These are phyloP conservation scores for Aschersonia sp. DNA, from an alignment of 2,329 filamentous ascomycete genomes.

Conservation along the genomic window DNA sequence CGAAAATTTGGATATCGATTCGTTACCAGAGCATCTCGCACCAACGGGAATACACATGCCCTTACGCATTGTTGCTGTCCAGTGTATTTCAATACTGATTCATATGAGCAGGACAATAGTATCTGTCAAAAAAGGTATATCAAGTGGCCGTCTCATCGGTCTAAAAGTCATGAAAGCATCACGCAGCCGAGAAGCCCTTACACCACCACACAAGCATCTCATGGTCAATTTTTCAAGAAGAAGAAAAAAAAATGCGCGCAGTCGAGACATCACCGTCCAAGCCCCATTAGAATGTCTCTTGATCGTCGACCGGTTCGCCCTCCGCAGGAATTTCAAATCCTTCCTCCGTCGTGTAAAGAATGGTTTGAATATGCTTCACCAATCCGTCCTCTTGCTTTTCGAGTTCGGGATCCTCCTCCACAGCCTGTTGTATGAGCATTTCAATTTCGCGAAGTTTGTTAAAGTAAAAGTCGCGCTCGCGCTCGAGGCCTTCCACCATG, in stretches of 20 bases:
- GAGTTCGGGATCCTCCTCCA: slow-evolving; percentile 82
- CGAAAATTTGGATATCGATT: background rate
- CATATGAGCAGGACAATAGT: slow-evolving; percentile 1
- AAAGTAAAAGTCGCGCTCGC: slow-evolving; percentile 98
- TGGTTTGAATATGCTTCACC: slow-evolving; percentile 90
- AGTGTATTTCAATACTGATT: slow-evolving; percentile 1
- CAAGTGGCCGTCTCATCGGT: background rate
- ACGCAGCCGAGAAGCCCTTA: background rate
- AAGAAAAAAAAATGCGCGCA: too few species aligned
- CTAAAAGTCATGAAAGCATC: slow-evolving; percentile 3
- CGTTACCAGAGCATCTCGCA: background rate
- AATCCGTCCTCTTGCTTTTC: slow-evolving; percentile 89
- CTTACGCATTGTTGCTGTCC: background rate
- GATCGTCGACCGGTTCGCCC: slow-evolving; percentile 55
- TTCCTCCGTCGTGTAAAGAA: slow-evolving; percentile 93
- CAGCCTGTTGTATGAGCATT: slow-evolving; percentile 79
- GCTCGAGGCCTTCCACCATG: slow-evolving; percentile 85
- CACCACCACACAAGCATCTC: too few species aligned
- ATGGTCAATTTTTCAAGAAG: too few species aligned
- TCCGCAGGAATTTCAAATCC: slow-evolving; percentile 84
- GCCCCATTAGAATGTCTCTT: slow-evolving; percentile 56
- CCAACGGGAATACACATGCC: background rate
- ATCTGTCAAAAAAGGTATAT: slow-evolving; percentile 1
- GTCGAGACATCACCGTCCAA: background rate
- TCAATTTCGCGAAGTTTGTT: slow-evolving; percentile 97